Evolutionary conservation across 2,329 filamentous ascomycete species (phyloP), one percentile per base, ranked within the genome.

Genomic region (Sphaerulina vaccinii): DNA sequence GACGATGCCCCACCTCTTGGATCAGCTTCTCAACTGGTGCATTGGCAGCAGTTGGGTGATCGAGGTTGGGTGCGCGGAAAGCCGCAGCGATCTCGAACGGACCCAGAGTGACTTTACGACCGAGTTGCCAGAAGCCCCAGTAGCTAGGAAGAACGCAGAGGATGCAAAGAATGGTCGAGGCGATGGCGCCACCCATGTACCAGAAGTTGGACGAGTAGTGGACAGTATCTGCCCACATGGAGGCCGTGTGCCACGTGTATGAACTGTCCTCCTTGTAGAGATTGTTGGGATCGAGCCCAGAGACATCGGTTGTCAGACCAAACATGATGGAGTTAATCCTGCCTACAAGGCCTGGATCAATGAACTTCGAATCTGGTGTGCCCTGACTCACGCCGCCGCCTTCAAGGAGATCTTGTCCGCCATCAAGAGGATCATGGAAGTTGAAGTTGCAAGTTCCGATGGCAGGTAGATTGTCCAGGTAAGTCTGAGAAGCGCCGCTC

Each of bases 1-100:
- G 45, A 7, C 47, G 42, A 35, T 38, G 22, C 3, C 52, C 52
- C 6, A 38, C 43, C 24, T 52, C 48, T n/a, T 49, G 19, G 11
- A 49, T 49, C 32, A 46, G 43, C 19, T 46, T 46, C 27, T 46
- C 43, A 10, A 46, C 43, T 13, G 43, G 43, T n/a, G 43, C 43
- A n/a, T 36, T 46, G n/a, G 43, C 43, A 15, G 43, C 43, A 23
- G 43, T 46, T 8, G 43, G 43, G 19, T 46, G 43, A 22, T 46
- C 24, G 29, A 46, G 43, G 18, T 46, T 46, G 16, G 67, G 67
- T 8, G 65, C 62, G 7, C 63, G 62, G 52, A 69, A 70, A 2
- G 67, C 67, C n/a, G 59, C 54, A 5, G 66, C 68, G n/a, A 67
- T 54, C 51, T 70, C 67, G 1, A 70, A 51, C 5, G 66, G 66